Percentiles rank a stretch among this genome's conserved stretches.
Conservation (phyloP, 148 eudicot genomes). For the Silene conica region DNA sequence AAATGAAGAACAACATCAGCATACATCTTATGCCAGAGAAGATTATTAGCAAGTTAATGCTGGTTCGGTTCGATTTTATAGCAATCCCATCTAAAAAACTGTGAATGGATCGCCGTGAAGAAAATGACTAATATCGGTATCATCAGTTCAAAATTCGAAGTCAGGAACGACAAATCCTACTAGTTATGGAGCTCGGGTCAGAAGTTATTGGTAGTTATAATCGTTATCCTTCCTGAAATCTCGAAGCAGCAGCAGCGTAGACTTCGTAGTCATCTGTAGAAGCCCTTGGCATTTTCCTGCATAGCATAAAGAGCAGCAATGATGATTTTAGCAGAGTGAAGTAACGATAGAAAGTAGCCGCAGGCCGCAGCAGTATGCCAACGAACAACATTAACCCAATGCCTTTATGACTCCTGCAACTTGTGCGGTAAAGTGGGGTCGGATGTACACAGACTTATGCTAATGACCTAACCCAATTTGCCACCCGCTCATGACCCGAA, state of each 20-base stretch:
- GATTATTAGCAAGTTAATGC: constrained; percentile 1
- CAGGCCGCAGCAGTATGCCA: too few species aligned
- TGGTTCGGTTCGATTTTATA: neutral
- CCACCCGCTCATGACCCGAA: too few species aligned
- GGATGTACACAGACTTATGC: too few species aligned
- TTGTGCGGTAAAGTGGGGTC: too few species aligned
- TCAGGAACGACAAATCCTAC: neutral
- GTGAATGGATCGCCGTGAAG: constrained; percentile 3
- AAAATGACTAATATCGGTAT: neutral
- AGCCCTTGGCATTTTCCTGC: neutral
- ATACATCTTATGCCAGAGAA: neutral
- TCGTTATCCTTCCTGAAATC: neutral
- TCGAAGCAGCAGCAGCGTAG: neutral
- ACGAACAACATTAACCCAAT: too few species aligned
- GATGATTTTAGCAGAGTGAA: too few species aligned
- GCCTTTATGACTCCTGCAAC: too few species aligned
- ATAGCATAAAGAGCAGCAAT: too few species aligned
- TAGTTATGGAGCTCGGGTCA: neutral
- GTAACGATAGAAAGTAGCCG: too few species aligned
- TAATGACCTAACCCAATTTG: too few species aligned
- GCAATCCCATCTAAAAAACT: constrained; percentile 18
- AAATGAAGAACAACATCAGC: neutral
- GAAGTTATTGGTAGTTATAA: constrained; percentile 3
- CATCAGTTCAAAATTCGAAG: neutral
- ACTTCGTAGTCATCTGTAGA: neutral